Conservation (phyloP, 2,329 filamentous ascomycete genomes). For the Bimuria novae-zelandiae region DNA sequence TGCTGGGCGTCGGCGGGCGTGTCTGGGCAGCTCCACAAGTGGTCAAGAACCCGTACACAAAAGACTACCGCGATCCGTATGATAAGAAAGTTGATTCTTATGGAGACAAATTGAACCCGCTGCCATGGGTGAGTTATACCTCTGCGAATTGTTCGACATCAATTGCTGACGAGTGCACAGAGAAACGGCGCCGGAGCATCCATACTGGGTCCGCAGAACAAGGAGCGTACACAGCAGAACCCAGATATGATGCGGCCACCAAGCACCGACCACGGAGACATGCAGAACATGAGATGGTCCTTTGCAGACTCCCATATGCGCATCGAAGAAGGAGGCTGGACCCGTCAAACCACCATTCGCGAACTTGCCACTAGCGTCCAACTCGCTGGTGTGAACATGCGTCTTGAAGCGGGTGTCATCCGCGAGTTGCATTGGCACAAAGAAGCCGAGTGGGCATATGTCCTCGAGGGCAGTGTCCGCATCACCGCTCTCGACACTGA, state of each 20-base stretch:
- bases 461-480: slow-evolving; percentile 71
- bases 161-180: slow-evolving; percentile 14
- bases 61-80: slow-evolving; percentile 63
- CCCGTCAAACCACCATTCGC: slow-evolving; percentile 70
- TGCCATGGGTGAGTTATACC: slow-evolving; percentile 56
- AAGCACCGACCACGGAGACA: slow-evolving; percentile 71
- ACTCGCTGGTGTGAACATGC: slow-evolving; percentile 78
- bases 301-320: slow-evolving; percentile 54
- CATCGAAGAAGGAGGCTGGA: slow-evolving; percentile 75
- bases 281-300: slow-evolving; percentile 73
- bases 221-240: slow-evolving; percentile 68
- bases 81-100: slow-evolving; percentile 67
- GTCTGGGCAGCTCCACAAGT: slow-evolving; percentile 37
- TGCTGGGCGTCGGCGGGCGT: slow-evolving; percentile 34
- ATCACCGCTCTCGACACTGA: slow-evolving; percentile 76
- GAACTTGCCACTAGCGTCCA: slow-evolving; percentile 70
- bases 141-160: background rate
- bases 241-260: slow-evolving; percentile 74
- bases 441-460: slow-evolving; percentile 78
- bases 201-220: slow-evolving; percentile 72
- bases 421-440: slow-evolving; percentile 83
- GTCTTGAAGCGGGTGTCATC: slow-evolving; percentile 72
- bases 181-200: slow-evolving; percentile 63
- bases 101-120: slow-evolving; percentile 64
- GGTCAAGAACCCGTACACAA: slow-evolving; percentile 61